Evolutionary conservation across 306 rosid species (phyloP).

Genomic region (Luffa acutangula): DNA sequence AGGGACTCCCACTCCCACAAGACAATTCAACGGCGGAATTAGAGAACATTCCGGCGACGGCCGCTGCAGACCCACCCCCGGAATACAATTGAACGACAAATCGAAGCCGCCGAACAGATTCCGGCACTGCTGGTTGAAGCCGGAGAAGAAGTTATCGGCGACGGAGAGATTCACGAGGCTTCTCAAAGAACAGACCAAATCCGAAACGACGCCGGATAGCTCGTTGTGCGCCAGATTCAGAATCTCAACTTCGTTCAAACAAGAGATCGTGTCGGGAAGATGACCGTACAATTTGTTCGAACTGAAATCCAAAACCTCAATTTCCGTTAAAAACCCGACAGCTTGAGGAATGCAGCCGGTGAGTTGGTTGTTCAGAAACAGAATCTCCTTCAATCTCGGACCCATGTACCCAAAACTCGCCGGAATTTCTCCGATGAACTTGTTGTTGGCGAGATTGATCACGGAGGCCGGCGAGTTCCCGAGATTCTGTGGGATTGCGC

Average conservation of each 20-base stretch:
- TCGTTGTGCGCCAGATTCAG: constrained; percentile 72
- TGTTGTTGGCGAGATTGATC: constrained; percentile 76
- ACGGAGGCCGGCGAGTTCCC: constrained; percentile 95
- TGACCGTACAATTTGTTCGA: constrained; percentile 68
- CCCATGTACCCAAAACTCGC: constrained; percentile 65
- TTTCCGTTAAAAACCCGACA: constrained; percentile 69
- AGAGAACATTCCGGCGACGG: constrained; percentile 72
- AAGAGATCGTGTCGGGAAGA: constrained; percentile 76
- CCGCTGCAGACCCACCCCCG: constrained; percentile 73
- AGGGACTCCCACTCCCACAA: constrained; percentile 56
- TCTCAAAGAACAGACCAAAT: constrained; percentile 55
- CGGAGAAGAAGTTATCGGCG: constrained; percentile 88
- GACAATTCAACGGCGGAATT: constrained; percentile 67
- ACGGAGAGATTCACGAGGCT: constrained; percentile 64
- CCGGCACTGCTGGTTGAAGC: constrained; percentile 77
- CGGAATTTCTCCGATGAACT: constrained; percentile 65
- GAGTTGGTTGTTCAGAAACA: constrained; percentile 74
- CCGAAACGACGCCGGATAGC: constrained; percentile 81
- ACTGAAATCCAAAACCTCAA: constrained; percentile 85
- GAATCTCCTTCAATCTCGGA: constrained; percentile 57
- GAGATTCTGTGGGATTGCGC: constrained; percentile 67
- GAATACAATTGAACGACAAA: constrained; percentile 75
- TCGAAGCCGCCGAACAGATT: constrained; percentile 66
- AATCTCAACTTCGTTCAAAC: constrained; percentile 62
- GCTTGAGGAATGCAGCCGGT: constrained; percentile 92